Evolutionary conservation across 495 filamentous ascomycete genomes (phyloP).

Genomic region (Talaromyces proteolyticus): DNA sequence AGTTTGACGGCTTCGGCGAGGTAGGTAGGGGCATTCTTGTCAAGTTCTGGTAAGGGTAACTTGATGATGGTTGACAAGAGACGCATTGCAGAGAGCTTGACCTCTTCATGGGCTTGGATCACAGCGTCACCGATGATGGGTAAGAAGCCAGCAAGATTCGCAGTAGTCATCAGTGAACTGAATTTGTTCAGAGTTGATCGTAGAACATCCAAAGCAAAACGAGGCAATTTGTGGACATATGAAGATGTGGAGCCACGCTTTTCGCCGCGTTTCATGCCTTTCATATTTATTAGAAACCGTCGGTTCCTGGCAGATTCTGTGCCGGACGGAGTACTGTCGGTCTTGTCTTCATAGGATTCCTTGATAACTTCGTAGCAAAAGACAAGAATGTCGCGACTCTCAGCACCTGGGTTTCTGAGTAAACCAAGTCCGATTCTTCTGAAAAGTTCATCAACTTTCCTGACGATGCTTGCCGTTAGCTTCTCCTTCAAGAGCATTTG

Average conservation of each 20-base stretch:
- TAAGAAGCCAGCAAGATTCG: constrained; percentile 77
- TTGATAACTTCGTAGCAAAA: constrained; percentile 94
- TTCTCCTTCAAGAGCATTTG: constrained; percentile 75
- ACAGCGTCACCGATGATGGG: constrained; percentile 84
- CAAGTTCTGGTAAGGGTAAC: constrained; percentile 67
- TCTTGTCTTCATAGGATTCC: constrained; percentile 63
- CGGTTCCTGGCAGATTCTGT: constrained; percentile 55
- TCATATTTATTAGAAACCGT: constrained; percentile 69
- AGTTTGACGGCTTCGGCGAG: constrained; percentile 75
- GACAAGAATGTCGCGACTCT: constrained; percentile 70
- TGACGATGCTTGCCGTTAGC: constrained; percentile 68
- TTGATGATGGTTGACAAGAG: constrained; percentile 80
- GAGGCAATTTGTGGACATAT: constrained; percentile 74
- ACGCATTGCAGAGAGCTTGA: constrained; percentile 77
- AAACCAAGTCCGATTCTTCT: constrained; percentile 78
- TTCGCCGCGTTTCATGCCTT: constrained; percentile 58
- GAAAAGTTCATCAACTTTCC: constrained; percentile 87
- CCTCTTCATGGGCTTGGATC: constrained; percentile 77
- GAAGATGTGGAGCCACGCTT: constrained; percentile 62
- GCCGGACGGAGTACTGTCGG: constrained; percentile 23
- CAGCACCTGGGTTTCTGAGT: constrained; percentile 67
- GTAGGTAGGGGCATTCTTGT: constrained; percentile 68
- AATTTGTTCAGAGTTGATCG: constrained; percentile 76
- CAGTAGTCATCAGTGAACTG: constrained; percentile 66
- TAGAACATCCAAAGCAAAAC: constrained; percentile 82